Evolutionary conservation across 139 green algal genomes (phyloP).

Genomic region (Auxenochlorella pyrenoidosa): DNA sequence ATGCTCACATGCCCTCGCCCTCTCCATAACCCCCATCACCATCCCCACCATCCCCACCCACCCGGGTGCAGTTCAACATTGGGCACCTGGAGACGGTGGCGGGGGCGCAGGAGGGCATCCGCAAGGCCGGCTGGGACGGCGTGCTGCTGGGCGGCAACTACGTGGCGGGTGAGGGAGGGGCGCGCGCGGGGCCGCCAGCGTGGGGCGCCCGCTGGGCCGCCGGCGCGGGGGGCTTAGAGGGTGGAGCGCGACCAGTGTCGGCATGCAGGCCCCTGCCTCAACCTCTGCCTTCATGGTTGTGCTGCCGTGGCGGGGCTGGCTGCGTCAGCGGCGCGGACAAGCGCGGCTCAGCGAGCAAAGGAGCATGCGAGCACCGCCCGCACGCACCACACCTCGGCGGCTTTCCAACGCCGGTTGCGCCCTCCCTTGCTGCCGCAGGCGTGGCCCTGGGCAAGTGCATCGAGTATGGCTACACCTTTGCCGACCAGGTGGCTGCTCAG

Average conservation of each 20-base stretch:
- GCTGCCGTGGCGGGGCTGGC: too few relatives aligned
- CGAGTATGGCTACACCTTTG: slow-evolving; percentile 34
- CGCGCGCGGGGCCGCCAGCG: neutral
- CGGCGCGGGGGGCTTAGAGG: too few relatives aligned
- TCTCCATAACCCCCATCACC: too few relatives aligned
- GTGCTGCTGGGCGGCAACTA: slow-evolving; percentile 98
- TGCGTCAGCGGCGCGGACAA: neutral
- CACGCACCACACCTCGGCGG: too few relatives aligned
- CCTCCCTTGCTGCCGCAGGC: slow-evolving; percentile 50
- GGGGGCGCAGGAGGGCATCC: slow-evolving; percentile 64
- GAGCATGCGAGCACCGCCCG: too few relatives aligned
- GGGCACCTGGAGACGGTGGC: slow-evolving; percentile 81
- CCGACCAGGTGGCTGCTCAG: slow-evolving; percentile 18
- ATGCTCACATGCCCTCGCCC: too few relatives aligned
- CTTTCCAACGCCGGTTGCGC: neutral
- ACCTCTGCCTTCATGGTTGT: too few relatives aligned
- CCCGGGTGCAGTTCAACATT: slow-evolving; percentile 92
- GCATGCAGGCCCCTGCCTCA: too few relatives aligned
- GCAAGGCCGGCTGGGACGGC: slow-evolving; percentile 69
- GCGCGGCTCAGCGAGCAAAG: too few relatives aligned
- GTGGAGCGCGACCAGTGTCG: too few relatives aligned
- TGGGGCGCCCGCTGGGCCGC: too few relatives aligned
- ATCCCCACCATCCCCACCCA: neutral
- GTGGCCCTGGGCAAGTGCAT: slow-evolving; percentile 92
- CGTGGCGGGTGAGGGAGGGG: slow-evolving; percentile 61